Evolutionary conservation across 768 basidiomycete species (phyloP).

Genomic region (Kwoniella bestiolae): DNA sequence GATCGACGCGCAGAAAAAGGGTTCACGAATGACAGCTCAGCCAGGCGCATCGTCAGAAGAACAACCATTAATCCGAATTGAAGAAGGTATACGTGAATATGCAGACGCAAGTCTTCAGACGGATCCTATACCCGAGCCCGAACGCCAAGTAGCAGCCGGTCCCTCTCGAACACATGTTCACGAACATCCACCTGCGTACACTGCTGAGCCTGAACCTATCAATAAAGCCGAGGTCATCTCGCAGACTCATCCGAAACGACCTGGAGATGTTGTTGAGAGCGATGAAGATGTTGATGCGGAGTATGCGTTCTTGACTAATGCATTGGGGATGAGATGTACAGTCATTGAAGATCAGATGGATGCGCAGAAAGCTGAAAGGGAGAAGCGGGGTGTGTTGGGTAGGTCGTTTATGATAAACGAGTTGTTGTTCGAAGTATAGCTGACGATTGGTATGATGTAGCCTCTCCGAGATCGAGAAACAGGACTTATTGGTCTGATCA

Average conservation of each 20-base stretch:
- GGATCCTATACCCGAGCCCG: constrained; percentile 64
- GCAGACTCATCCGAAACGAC: constrained; percentile 37
- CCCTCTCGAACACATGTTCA: constrained; percentile 61
- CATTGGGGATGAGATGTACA: constrained; percentile 40
- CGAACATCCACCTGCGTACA: constrained; percentile 48
- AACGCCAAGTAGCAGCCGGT: constrained; percentile 50
- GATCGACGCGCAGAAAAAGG: neutral
- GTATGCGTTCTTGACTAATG: constrained; percentile 39
- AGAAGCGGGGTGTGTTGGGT: constrained; percentile 23
- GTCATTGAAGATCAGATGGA: constrained; percentile 44
- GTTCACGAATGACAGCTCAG: neutral
- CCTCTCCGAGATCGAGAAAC: neutral
- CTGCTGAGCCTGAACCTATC: constrained; percentile 42
- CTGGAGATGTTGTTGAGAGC: constrained; percentile 4
- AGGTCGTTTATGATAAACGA: constrained; percentile 6
- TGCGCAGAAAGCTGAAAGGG: constrained; percentile 20
- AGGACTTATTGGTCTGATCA: constrained; percentile 23
- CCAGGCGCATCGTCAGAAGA: neutral
- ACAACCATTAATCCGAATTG: constrained; percentile 30
- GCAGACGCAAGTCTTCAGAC: constrained; percentile 75
- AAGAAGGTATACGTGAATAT: constrained; percentile 67
- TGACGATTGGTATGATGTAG: neutral
- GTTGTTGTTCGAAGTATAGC: neutral
- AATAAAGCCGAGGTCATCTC: constrained; percentile 36
- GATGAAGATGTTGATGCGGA: constrained; percentile 34